phyloP scores from a whole-genome alignment of 768 basidiomycete genomes.

The Suillus variegatus region DNA sequence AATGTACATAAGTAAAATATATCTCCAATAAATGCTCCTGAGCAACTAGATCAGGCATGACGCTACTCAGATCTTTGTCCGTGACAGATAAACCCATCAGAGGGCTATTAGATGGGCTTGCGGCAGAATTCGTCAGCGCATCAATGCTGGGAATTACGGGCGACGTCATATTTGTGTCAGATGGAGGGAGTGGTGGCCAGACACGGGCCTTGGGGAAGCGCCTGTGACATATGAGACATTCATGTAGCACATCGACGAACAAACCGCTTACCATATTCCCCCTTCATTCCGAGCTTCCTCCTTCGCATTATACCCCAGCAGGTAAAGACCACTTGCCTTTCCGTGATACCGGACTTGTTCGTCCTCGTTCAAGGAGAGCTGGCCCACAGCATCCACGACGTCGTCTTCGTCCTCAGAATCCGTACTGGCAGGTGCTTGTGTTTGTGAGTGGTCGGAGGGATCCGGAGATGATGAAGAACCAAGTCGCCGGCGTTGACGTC shows the following conservation, averaged over 20 bases:
- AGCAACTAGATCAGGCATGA: slow-evolving; percentile 55
- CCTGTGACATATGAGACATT: slow-evolving; percentile 42
- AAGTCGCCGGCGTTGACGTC: slow-evolving; percentile 54
- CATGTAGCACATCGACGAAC: slow-evolving; percentile 10
- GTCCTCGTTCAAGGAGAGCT: slow-evolving; percentile 86
- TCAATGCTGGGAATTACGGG: slow-evolving; percentile 4
- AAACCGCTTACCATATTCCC: slow-evolving; percentile 66
- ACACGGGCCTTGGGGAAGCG: slow-evolving; percentile 87
- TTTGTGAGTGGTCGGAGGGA: slow-evolving; percentile 13
- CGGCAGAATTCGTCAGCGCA: slow-evolving; percentile 12
- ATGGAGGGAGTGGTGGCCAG: slow-evolving; percentile 65
- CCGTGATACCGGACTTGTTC: slow-evolving; percentile 86
- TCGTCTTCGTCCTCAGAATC: slow-evolving; percentile 43
- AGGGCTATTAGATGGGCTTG: slow-evolving; percentile 15
- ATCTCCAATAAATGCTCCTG: slow-evolving; percentile 74
- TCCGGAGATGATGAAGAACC: slow-evolving; percentile 29
- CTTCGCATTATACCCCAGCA: slow-evolving; percentile 63
- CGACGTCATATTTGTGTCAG: slow-evolving; percentile 26
- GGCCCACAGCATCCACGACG: slow-evolving; percentile 74
- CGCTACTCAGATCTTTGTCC: slow-evolving; percentile 39
- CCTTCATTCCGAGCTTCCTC: slow-evolving; percentile 69
- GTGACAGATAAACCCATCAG: slow-evolving; percentile 25
- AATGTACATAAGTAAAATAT: slow-evolving; percentile 84
- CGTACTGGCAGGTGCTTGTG: slow-evolving; percentile 27
- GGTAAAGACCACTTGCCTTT: slow-evolving; percentile 78